These are phyloP conservation scores for Zalerion maritima DNA, from an alignment of 495 filamentous ascomycete genomes.

Conservation along the genomic window DNA sequence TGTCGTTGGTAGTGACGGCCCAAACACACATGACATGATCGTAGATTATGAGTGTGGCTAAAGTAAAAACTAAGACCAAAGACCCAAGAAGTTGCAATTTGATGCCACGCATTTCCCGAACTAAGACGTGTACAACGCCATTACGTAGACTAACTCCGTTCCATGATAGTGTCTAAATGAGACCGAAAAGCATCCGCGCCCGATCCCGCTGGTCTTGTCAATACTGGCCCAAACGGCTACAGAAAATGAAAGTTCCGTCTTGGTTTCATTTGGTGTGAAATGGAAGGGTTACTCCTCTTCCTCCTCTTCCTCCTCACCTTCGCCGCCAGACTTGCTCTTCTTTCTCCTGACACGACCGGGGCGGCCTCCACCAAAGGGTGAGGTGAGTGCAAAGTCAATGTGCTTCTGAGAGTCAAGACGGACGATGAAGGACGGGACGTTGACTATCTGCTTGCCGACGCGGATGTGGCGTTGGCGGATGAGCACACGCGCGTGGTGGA, in stretches of 20 bases:
- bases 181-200: not conserved
- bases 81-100: too few relatives aligned
- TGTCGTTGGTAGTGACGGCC: too few relatives aligned
- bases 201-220: not conserved
- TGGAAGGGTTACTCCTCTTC: too few relatives aligned
- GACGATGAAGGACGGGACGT: slow-evolving; percentile 97
- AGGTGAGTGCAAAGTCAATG: slow-evolving; percentile 97
- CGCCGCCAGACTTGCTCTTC: slow-evolving; percentile 95
- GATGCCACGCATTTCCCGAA: too few relatives aligned
- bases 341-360: slow-evolving; percentile 94
- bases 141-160: too few relatives aligned
- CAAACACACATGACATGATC: too few relatives aligned
- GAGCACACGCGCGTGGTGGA: slow-evolving; percentile 98
- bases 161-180: not conserved
- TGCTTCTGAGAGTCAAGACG: slow-evolving; percentile 99
- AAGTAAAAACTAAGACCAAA: too few relatives aligned
- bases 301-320: slow-evolving; percentile 71
- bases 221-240: too few relatives aligned
- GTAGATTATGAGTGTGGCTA: too few relatives aligned
- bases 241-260: too few relatives aligned
- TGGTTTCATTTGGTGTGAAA: too few relatives aligned
- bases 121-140: too few relatives aligned
- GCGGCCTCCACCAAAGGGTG: slow-evolving; percentile 93
- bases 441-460: slow-evolving; percentile 99
- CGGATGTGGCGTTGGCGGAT: slow-evolving; percentile 99